Conservation (phyloP, 2,329 filamentous ascomycete genomes). For the Chaetomium sp. region DNA sequence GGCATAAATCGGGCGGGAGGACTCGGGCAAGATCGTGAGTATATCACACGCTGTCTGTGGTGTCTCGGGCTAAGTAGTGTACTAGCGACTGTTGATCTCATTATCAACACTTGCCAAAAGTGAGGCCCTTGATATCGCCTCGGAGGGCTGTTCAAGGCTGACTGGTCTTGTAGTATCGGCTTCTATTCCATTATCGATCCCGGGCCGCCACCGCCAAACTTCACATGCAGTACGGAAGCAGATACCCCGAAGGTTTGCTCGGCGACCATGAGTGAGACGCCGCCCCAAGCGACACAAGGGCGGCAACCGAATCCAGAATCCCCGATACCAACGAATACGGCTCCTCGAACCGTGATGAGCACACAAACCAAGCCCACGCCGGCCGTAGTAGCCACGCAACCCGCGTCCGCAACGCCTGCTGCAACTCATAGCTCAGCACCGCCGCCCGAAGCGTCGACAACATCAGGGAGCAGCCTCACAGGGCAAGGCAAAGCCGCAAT, state of each 20-base stretch:
- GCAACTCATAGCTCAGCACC: slow-evolving; percentile 4
- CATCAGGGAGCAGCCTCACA: slow-evolving; percentile 40
- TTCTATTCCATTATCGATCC: slow-evolving; percentile 40
- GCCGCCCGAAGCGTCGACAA: slow-evolving; percentile 26
- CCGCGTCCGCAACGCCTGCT: background rate
- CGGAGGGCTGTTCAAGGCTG: slow-evolving; percentile 13
- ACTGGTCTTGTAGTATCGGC: slow-evolving; percentile 37
- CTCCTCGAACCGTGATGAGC: background rate
- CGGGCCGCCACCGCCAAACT: slow-evolving; percentile 40
- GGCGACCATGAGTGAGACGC: slow-evolving; percentile 11
- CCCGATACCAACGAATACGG: background rate
- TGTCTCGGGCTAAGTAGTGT: slow-evolving; percentile 31
- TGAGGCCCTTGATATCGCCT: slow-evolving; percentile 37
- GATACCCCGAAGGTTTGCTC: slow-evolving; percentile 17
- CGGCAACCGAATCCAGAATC: background rate
- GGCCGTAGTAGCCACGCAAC: background rate
- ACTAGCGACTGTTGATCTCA: slow-evolving; percentile 53
- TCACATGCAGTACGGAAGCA: slow-evolving; percentile 35
- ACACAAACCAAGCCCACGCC: background rate
- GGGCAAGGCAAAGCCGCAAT: slow-evolving; percentile 50
- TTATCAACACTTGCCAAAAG: slow-evolving; percentile 56
- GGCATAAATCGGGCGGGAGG: slow-evolving; percentile 38
- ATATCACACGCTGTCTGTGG: background rate
- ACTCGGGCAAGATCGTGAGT: slow-evolving; percentile 51
- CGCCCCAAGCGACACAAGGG: slow-evolving; percentile 7